Evolutionary conservation across 2,329 filamentous ascomycete species (phyloP).

Genomic region (Apiospora sp.): DNA sequence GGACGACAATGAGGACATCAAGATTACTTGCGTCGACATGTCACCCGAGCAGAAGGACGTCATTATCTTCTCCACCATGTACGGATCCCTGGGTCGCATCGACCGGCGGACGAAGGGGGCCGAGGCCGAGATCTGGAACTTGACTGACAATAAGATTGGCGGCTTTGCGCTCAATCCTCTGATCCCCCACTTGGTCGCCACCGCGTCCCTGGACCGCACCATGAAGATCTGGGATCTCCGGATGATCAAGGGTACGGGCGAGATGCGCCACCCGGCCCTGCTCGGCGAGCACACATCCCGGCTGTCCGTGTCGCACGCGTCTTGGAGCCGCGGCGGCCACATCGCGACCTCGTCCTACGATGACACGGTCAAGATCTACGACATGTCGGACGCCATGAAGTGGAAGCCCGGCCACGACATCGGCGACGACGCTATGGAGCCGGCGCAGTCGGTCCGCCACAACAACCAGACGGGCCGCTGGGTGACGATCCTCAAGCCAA

Average conservation of each 20-base stretch:
- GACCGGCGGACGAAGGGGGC: conserved; percentile 70
- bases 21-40: conserved; percentile 87
- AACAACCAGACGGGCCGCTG: conserved; percentile 97
- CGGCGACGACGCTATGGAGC: conserved; percentile 69
- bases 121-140: conserved; percentile 72
- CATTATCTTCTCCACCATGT: conserved; percentile 87
- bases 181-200: conserved; percentile 83
- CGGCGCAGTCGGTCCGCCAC: conserved; percentile 74
- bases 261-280: conserved; percentile 68
- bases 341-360: conserved; percentile 94
- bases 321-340: conserved; percentile 85
- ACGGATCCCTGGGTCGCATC: conserved; percentile 81
- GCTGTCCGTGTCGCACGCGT: conserved; percentile 89
- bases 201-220: conserved; percentile 87
- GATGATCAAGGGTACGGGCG: conserved; percentile 68
- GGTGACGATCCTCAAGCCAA: conserved; percentile 83
- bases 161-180: conserved; percentile 87
- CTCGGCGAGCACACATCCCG: conserved; percentile 84
- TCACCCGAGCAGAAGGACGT: conserved; percentile 72
- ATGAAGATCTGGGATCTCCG: conserved; percentile 93
- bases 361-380: conserved; percentile 92
- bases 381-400: conserved; percentile 68
- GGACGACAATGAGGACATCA: conserved; percentile 74
- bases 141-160: conserved; percentile 94
- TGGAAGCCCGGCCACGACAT: conserved; percentile 70